A percentile compares a stretch with the other conserved stretches of the same genome.
These are phyloP conservation scores for Pulicaria dysenterica DNA, from an alignment of 129 eudicot species.

Conservation along the genomic window DNA sequence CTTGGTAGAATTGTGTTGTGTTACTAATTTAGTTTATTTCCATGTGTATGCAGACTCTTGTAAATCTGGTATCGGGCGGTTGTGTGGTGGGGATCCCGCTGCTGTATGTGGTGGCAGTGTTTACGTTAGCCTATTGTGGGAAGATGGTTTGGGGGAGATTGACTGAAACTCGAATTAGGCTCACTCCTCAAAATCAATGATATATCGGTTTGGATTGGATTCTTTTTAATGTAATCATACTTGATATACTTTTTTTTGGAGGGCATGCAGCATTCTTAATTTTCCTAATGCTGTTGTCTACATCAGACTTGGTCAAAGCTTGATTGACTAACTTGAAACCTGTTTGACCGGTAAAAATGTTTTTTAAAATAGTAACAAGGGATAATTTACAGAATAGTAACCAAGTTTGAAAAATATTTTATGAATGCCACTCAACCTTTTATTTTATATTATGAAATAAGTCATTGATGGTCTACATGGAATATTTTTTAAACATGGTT, in stretches of 20 bases:
- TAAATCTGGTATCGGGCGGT: conserved; percentile 77
- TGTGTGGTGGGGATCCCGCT: conserved; percentile 80
- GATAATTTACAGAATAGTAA: too few species aligned
- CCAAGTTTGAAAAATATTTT: too few species aligned
- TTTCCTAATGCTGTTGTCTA: too few species aligned
- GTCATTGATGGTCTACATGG: too few species aligned
- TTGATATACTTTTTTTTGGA: not conserved
- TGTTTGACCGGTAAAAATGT: too few species aligned
- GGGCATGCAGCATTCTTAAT: too few species aligned
- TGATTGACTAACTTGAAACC: too few species aligned
- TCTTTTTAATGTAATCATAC: not conserved
- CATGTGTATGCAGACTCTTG: conserved; percentile 60
- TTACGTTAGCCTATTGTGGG: conserved; percentile 74
- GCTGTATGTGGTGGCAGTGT: conserved; percentile 56
- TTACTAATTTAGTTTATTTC: not conserved
- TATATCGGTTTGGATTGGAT: not conserved
- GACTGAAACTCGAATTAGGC: conserved; percentile 53
- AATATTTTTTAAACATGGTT: too few species aligned
- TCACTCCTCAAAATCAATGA: conserved; percentile 30
- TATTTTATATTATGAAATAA: too few species aligned
- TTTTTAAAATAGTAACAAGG: too few species aligned
- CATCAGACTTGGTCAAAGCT: too few species aligned
- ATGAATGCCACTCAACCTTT: too few species aligned
- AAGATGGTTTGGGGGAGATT: conserved; percentile 84
- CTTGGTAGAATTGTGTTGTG: not conserved